Evolutionary conservation across 2,329 filamentous ascomycete genomes (phyloP).

Genomic region (Paecilomyces variotii): DNA sequence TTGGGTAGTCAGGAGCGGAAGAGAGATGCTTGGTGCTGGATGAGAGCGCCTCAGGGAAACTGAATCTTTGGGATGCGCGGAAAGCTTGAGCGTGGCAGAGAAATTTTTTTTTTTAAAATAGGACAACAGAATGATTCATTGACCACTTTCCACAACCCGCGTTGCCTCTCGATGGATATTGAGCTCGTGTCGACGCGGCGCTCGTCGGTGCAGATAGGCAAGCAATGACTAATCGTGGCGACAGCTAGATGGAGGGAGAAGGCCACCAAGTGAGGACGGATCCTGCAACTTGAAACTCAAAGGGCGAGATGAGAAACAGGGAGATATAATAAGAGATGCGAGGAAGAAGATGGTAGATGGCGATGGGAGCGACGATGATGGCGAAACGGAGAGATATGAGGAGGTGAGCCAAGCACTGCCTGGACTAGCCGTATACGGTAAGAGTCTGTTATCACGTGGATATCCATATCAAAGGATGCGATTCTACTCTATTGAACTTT

Average conservation of each 20-base stretch:
- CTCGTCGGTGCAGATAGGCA: neutral
- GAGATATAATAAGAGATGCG: neutral
- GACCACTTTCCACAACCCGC: slow-evolving; percentile 9
- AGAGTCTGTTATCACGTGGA: neutral
- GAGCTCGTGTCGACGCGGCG: neutral
- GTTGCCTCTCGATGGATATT: neutral
- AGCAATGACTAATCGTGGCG: neutral
- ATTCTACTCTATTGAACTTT: neutral
- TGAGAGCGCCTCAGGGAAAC: slow-evolving; percentile 12
- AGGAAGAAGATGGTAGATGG: neutral
- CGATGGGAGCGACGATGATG: slow-evolving; percentile 1
- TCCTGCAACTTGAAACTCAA: neutral
- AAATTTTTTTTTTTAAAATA: slow-evolving; percentile 10
- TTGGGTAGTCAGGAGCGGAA: slow-evolving; percentile 7
- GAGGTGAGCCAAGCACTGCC: neutral
- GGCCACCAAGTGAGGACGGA: neutral
- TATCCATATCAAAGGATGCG: neutral
- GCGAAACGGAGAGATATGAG: neutral
- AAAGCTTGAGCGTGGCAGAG: slow-evolving; percentile 5
- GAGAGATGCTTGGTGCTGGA: slow-evolving; percentile 13
- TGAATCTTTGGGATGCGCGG: slow-evolving; percentile 11
- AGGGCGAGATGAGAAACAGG: slow-evolving; percentile 3
- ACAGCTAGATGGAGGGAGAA: neutral
- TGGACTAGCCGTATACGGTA: neutral
- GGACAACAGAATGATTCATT: slow-evolving; percentile 12